These are phyloP conservation scores for Scheffersomyces segobiensis DNA, from an alignment of 1,139 yeast genomes.

Conservation along the genomic window DNA sequence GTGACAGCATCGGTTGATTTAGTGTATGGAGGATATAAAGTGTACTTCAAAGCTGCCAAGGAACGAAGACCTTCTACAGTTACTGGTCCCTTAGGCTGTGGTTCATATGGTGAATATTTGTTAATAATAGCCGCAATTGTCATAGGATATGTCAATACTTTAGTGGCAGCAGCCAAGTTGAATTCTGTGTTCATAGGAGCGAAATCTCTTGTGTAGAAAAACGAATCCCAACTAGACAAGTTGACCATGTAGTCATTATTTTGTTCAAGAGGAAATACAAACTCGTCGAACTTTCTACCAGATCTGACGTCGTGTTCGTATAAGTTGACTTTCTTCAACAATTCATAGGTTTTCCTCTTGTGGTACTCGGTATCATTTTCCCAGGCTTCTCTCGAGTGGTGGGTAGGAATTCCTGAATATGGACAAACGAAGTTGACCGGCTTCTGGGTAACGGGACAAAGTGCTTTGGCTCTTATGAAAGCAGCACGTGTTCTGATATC, in stretches of 20 bases:
- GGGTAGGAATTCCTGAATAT: slow-evolving; percentile 92
- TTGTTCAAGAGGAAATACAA: slow-evolving; percentile 85
- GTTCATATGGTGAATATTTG: slow-evolving; percentile 79
- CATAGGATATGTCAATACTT: slow-evolving; percentile 88
- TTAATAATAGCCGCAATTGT: slow-evolving; percentile 85
- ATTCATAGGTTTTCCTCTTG: slow-evolving; percentile 61
- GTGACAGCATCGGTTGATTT: slow-evolving; percentile 44
- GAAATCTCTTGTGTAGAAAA: slow-evolving; percentile 88
- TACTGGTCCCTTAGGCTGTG: slow-evolving; percentile 83
- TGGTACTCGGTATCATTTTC: slow-evolving; percentile 76
- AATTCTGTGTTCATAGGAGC: slow-evolving; percentile 96
- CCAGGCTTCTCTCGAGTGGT: slow-evolving; percentile 90
- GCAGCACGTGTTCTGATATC: slow-evolving; percentile 92
- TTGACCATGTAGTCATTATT: slow-evolving; percentile 77
- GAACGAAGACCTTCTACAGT: slow-evolving; percentile 92
- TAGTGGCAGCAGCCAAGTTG: slow-evolving; percentile 92
- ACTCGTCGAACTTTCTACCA: slow-evolving; percentile 92
- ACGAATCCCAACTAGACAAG: slow-evolving; percentile 88
- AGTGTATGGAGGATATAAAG: slow-evolving; percentile 74
- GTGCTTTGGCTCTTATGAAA: slow-evolving; percentile 79
- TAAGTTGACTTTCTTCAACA: slow-evolving; percentile 80
- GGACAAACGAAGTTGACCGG: slow-evolving; percentile 90
- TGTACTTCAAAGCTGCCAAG: slow-evolving; percentile 84
- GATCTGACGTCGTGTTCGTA: slow-evolving; percentile 94
- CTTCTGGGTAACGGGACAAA: slow-evolving; percentile 85